These are phyloP conservation scores for Hanseniaspora meyeri DNA, from an alignment of 805 yeast species.

Conservation along the genomic window DNA sequence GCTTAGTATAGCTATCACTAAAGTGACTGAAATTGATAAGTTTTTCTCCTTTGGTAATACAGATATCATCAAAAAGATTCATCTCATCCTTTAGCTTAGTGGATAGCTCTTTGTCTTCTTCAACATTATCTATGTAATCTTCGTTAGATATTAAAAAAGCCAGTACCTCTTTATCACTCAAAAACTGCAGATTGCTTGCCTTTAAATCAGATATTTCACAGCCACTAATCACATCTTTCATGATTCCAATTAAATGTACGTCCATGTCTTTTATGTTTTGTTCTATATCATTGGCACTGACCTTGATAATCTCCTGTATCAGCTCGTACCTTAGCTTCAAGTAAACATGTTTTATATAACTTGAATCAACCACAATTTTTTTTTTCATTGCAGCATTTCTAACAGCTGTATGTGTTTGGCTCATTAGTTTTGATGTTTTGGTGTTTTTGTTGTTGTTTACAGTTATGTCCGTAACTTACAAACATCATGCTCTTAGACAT, in stretches of 20 bases:
- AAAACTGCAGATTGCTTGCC: neutral
- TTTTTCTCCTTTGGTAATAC: neutral
- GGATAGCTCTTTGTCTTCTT: neutral
- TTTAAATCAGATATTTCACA: neutral
- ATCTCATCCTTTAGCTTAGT: neutral
- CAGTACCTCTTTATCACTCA: neutral
- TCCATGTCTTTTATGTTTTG: neutral
- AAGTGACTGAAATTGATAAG: neutral
- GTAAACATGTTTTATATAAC: neutral
- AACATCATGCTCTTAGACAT: neutral
- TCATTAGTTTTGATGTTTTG: neutral
- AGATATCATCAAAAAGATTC: neutral
- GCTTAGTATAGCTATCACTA: neutral
- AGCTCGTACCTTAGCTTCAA: neutral
- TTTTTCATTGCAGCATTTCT: slow-evolving; percentile 1
- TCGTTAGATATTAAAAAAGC: neutral
- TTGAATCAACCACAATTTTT: neutral
- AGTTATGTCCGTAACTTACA: neutral
- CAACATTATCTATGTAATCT: neutral
- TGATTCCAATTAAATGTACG: neutral
- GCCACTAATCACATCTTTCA: slow-evolving; percentile 1
- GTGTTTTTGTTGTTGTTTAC: neutral
- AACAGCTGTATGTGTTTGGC: neutral
- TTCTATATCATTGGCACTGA: neutral
- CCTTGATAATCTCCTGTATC: neutral